Percentiles rank a stretch among this genome's conserved stretches.
Evolutionary conservation across 768 basidiomycete species (phyloP).

Genomic region (Naganishia onofrii): DNA sequence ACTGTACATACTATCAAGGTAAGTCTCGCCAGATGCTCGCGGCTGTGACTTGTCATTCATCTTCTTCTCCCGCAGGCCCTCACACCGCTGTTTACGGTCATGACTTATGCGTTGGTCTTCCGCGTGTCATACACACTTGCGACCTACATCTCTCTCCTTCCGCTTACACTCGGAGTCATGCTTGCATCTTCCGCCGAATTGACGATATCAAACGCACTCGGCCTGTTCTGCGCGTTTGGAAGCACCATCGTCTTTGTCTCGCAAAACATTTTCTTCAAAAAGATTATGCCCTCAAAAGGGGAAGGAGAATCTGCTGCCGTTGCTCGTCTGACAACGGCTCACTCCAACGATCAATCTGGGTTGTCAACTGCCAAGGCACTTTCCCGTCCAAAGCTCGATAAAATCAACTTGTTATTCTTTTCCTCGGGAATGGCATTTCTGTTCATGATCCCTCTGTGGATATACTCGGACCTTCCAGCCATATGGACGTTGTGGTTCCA

Average conservation of each 20-base stretch:
- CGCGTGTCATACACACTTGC: slow-evolving; percentile 85
- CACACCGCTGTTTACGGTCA: slow-evolving; percentile 94
- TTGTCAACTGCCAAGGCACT: slow-evolving; percentile 2
- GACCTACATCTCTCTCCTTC: slow-evolving; percentile 91
- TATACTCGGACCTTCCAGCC: slow-evolving; percentile 76
- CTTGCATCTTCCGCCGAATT: slow-evolving; percentile 91
- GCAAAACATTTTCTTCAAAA: slow-evolving; percentile 99
- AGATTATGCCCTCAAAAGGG: slow-evolving; percentile 72
- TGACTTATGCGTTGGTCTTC: slow-evolving; percentile 89
- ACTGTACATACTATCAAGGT: slow-evolving; percentile 99
- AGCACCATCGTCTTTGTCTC: slow-evolving; percentile 95
- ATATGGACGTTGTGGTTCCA: slow-evolving; percentile 59
- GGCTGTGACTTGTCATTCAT: slow-evolving; percentile 16
- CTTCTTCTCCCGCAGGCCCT: slow-evolving; percentile 64
- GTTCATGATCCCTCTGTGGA: slow-evolving; percentile 94
- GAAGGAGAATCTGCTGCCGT: slow-evolving; percentile 34
- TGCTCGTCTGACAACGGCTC: not conserved
- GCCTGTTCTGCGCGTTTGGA: slow-evolving; percentile 92
- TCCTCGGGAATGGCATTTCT: slow-evolving; percentile 90
- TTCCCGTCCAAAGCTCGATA: slow-evolving; percentile 75
- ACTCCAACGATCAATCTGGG: slow-evolving; percentile 24
- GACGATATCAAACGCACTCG: slow-evolving; percentile 76
- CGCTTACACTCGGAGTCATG: slow-evolving; percentile 94
- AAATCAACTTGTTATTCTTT: slow-evolving; percentile 91
- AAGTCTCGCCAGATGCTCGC: slow-evolving; percentile 35